Percentiles rank a stretch among this genome's conserved stretches.
Evolutionary conservation across 2,329 filamentous ascomycete genomes (phyloP).

Genomic region (Xylariaceae sp.): DNA sequence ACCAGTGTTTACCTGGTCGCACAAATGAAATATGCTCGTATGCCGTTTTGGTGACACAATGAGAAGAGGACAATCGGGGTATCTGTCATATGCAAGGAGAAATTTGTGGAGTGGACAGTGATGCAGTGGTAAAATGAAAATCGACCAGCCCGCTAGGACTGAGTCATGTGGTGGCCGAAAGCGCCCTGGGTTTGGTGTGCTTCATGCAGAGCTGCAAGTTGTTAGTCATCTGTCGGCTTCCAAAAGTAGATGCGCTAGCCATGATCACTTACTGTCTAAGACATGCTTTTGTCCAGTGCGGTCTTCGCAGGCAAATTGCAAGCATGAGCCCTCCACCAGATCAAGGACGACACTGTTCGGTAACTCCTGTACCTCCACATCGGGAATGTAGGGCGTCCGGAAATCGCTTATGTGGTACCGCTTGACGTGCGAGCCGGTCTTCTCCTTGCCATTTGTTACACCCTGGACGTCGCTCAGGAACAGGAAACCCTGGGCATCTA

Average conservation of each 20-base stretch:
- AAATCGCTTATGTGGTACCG: slow-evolving; percentile 86
- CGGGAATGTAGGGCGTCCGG: slow-evolving; percentile 71
- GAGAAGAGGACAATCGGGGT: neutral
- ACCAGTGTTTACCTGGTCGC: neutral
- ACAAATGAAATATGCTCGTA: neutral
- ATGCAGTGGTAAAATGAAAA: neutral
- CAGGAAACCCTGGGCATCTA: slow-evolving; percentile 80
- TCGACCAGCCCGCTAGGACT: neutral
- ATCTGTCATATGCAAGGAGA: neutral
- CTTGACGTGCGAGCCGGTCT: slow-evolving; percentile 48
- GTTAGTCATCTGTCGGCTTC: slow-evolving; percentile 24
- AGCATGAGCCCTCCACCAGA: slow-evolving; percentile 55
- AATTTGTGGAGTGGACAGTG: neutral
- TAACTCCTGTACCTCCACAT: slow-evolving; percentile 88
- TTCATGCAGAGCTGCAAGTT: slow-evolving; percentile 36
- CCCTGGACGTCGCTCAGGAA: slow-evolving; percentile 70
- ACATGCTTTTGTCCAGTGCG: slow-evolving; percentile 52
- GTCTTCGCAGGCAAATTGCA: slow-evolving; percentile 63
- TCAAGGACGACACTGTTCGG: slow-evolving; percentile 73
- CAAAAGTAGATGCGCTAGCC: neutral
- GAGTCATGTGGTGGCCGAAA: slow-evolving; percentile 26
- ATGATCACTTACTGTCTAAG: slow-evolving; percentile 44
- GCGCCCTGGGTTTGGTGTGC: slow-evolving; percentile 33
- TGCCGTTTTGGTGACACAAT: neutral
- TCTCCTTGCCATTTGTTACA: slow-evolving; percentile 46